Percentiles rank a stretch among this genome's conserved stretches.
Evolutionary conservation across 177 flowering plant genomes (phyloP).

Genomic region (Vitis hybrid): DNA sequence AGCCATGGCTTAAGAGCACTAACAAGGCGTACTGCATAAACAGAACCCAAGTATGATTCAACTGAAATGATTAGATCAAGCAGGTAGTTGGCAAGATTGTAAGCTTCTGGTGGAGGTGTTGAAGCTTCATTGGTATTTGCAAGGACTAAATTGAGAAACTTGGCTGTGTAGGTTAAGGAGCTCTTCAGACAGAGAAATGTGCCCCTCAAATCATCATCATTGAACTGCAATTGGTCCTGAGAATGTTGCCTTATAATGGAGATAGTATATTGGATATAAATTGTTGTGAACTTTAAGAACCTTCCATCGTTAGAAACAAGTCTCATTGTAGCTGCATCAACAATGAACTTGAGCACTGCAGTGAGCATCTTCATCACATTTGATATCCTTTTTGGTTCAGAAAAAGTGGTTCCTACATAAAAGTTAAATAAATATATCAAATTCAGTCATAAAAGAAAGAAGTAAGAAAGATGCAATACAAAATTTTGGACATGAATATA

Average conservation of each 20-base stretch:
- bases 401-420: conserved; percentile 27
- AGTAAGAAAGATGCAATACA: not conserved
- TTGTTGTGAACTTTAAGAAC: conserved; percentile 50
- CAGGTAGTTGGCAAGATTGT: conserved; percentile 50
- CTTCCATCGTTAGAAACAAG: conserved; percentile 32
- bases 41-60: conserved; percentile 59
- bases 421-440: not conserved
- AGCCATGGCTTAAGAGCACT: conserved; percentile 68
- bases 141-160: conserved; percentile 62
- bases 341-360: conserved; percentile 61
- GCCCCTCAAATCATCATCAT: conserved; percentile 49
- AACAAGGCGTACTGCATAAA: conserved; percentile 45
- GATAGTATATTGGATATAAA: conserved; percentile 34
- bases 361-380: conserved; percentile 61
- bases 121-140: conserved; percentile 32
- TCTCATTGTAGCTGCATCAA: conserved; percentile 50
- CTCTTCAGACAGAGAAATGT: conserved; percentile 53
- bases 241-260: conserved; percentile 32
- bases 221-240: conserved; percentile 24
- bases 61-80: conserved; percentile 50
- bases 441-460: not conserved
- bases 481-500: not conserved
- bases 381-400: conserved; percentile 26
- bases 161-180: conserved; percentile 75
- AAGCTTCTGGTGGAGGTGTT: conserved; percentile 33